These are phyloP conservation scores for Cladophialophora exuberans DNA, from an alignment of 2,329 filamentous ascomycete genomes.

Conservation along the genomic window DNA sequence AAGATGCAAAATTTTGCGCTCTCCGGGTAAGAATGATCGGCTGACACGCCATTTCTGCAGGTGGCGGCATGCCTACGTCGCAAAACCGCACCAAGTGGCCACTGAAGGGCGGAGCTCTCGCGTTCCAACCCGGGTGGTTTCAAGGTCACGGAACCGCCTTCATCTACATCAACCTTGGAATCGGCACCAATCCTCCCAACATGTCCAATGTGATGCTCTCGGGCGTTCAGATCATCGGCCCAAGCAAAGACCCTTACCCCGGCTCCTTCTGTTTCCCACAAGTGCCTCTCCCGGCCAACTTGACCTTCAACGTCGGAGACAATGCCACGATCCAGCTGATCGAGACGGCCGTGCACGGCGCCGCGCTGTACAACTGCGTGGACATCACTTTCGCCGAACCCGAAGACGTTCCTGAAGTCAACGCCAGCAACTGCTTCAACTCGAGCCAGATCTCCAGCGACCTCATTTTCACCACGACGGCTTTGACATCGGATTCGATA, in stretches of 20 bases:
- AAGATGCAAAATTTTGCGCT: no score
- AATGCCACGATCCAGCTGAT: conserved; percentile 89
- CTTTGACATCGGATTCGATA: conserved; percentile 12
- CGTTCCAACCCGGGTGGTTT: conserved; percentile 96
- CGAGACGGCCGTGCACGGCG: conserved; percentile 81
- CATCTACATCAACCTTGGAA: conserved; percentile 89
- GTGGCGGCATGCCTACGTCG: conserved; percentile 78
- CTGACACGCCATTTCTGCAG: conserved; percentile 51
- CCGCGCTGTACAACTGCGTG: conserved; percentile 83
- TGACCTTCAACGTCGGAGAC: conserved; percentile 76
- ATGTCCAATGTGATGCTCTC: conserved; percentile 83
- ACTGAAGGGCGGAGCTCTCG: conserved; percentile 79
- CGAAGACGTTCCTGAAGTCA: conserved; percentile 74
- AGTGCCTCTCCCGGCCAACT: conserved; percentile 76
- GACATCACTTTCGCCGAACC: conserved; percentile 90
- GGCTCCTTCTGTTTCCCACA: conserved; percentile 89
- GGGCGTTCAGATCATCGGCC: conserved; percentile 81
- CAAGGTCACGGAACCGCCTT: conserved; percentile 80
- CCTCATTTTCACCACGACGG: conserved; percentile 62
- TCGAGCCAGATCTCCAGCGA: conserved; percentile 76
- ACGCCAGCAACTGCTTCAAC: conserved; percentile 85
- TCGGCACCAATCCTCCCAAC: conserved; percentile 79
- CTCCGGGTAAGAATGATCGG: no score
- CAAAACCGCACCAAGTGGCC: conserved; percentile 93
- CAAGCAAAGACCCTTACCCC: conserved; percentile 80